phyloP scores from a whole-genome alignment of 2,329 filamentous ascomycete genomes.

The Paraphoma sp. region DNA sequence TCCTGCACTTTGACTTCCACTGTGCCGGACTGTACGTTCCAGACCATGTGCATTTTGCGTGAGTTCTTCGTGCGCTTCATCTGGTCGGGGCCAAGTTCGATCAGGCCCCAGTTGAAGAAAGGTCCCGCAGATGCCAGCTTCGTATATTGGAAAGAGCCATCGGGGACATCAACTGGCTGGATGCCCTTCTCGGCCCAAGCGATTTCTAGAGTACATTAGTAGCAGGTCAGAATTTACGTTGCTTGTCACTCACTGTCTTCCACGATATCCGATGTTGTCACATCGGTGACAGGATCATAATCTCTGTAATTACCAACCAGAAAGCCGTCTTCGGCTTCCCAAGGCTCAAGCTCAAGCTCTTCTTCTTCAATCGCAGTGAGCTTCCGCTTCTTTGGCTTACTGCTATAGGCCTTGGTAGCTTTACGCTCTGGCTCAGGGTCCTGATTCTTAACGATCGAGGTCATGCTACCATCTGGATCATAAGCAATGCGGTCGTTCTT shows the following conservation, averaged over 20 bases:
- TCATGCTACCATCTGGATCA: slow-evolving; percentile 71
- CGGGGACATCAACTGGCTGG: slow-evolving; percentile 63
- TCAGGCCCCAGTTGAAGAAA: slow-evolving; percentile 88
- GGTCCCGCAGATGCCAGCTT: slow-evolving; percentile 68
- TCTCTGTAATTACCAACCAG: slow-evolving; percentile 68
- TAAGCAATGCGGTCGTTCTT: slow-evolving; percentile 80
- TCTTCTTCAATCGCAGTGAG: slow-evolving; percentile 57
- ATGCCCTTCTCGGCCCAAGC: slow-evolving; percentile 66
- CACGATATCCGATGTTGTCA: slow-evolving; percentile 60
- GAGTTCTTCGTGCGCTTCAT: slow-evolving; percentile 92
- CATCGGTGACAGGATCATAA: slow-evolving; percentile 67
- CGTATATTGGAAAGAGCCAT: slow-evolving; percentile 81
- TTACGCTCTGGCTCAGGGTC: slow-evolving; percentile 56
- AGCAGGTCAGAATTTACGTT: background rate
- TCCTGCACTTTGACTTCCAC: slow-evolving; percentile 81
- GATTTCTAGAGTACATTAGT: slow-evolving; percentile 56
- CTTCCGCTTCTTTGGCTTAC: slow-evolving; percentile 36
- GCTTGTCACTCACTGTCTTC: slow-evolving; percentile 46
- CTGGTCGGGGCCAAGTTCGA: slow-evolving; percentile 83
- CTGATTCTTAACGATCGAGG: slow-evolving; percentile 78
- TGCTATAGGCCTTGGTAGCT: slow-evolving; percentile 38
- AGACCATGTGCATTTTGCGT: slow-evolving; percentile 95
- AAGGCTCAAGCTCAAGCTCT: slow-evolving; percentile 67
- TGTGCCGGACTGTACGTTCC: slow-evolving; percentile 85
- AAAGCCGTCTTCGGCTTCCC: slow-evolving; percentile 72